Evolutionary conservation across 371 early-diverging fungal species (phyloP), one percentile per base, ranked within the genome.

Genomic region (Dentiscutata heterogama): DNA sequence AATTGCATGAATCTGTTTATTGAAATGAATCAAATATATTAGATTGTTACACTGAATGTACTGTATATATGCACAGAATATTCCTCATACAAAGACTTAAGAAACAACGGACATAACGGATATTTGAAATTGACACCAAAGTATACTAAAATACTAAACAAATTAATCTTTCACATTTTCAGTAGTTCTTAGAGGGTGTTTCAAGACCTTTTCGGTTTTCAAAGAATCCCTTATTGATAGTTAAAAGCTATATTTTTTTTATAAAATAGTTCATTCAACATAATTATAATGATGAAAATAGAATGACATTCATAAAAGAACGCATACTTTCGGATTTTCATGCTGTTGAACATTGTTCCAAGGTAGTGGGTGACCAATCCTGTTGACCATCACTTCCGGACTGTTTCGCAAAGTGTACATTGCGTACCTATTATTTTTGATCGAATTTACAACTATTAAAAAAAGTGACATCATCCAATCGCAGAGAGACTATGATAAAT

Each of bases 291-390:
- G 18, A 20, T 35, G 1, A 6, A 67, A 20, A 10, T 10, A 35
- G 10, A 10, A 67, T 20, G 6, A 64, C 0, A 11, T 16, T 14
- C 1, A 27, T 63, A 25, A 18, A 70, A 70, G 20, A 46, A 29
- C 11, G 14, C 27, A 51, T 72, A 53, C 73, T 46, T 72, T 72
- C 1, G 53, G 51, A 53, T 72, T 72, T 72, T 72, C 73, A 29
- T 72, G 73, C 53, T 72, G 73, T 2, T 25, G 29, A 72, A 72
- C 25, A 29, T 31, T 46, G 25, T 72, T 72, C 73, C 73, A 72
- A 72, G 73, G 73, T 72, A 22, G 53, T 18, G 35, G 73, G 10
- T 35, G 46, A 25, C 27, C 14, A 27, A 72, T 29, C 25, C 53
- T 72, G 14, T 18, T 72, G 18, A 72, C 51, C 18, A 72, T 46